phyloP scores from a whole-genome alignment of 1,139 yeast genomes.

The Kazachstania sp. region DNA sequence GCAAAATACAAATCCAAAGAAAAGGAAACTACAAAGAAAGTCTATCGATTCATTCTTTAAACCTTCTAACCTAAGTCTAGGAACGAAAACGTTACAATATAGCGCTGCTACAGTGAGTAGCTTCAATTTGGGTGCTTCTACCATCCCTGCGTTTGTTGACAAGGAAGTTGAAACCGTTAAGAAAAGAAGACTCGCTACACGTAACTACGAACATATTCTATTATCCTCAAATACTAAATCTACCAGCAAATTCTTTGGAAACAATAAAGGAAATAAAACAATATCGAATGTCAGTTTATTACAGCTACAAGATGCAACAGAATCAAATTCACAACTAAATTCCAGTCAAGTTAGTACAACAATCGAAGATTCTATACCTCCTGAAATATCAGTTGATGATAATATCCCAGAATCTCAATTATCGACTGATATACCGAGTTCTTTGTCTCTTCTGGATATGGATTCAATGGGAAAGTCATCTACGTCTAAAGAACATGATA shows the following conservation, averaged over 20 bases:
- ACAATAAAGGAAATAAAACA: neutral
- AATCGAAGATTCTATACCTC: neutral
- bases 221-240: neutral
- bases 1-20: neutral
- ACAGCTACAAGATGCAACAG: neutral
- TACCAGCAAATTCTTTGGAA: conserved; percentile 8
- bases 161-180: conserved; percentile 8
- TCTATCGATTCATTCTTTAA: conserved; percentile 15
- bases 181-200: conserved; percentile 3
- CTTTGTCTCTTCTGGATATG: neutral
- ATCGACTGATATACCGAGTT: conserved; percentile 32
- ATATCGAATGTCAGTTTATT: neutral
- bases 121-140: neutral
- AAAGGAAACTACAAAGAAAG: neutral
- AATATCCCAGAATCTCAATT: conserved; percentile 22
- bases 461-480: neutral
- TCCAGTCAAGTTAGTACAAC: neutral
- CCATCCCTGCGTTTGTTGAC: conserved; percentile 2
- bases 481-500: neutral
- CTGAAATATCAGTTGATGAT: conserved; percentile 14
- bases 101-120: neutral
- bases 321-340: neutral
- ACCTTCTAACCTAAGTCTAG: neutral
- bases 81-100: neutral
- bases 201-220: neutral